A percentile compares a stretch with the other conserved stretches of the same genome.
These are phyloP conservation scores for Garcileccinum viscosum DNA, from an alignment of 1,284 basidiomycete species.

Conservation along the genomic window DNA sequence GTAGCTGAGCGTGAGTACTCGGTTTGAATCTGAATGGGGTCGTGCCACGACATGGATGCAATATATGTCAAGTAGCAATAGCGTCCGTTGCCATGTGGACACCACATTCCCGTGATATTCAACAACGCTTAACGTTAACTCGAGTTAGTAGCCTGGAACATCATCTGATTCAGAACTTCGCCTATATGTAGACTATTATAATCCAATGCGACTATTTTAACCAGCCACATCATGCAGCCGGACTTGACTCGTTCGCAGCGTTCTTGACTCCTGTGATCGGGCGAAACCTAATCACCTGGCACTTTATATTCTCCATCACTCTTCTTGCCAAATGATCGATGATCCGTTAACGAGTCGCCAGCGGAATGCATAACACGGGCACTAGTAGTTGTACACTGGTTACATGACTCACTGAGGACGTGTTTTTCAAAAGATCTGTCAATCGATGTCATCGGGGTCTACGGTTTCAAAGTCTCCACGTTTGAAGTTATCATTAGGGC, in stretches of 20 bases:
- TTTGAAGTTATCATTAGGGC: background rate
- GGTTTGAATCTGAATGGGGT: conserved; percentile 24
- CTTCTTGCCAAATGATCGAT: no score
- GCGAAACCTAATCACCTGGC: no score
- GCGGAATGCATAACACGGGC: background rate
- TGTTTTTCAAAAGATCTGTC: background rate
- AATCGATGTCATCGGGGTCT: background rate
- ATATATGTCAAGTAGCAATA: conserved; percentile 7
- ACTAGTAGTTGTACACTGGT: no score
- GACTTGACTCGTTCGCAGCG: no score
- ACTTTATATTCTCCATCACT: no score
- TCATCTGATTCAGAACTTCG: no score
- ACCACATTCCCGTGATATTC: background rate
- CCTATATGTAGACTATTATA: no score
- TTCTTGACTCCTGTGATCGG: no score
- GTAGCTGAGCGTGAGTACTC: background rate
- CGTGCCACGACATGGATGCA: conserved; percentile 12
- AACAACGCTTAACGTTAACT: background rate
- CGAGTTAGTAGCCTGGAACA: no score
- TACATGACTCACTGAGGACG: background rate
- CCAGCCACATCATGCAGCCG: no score
- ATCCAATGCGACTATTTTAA: no score
- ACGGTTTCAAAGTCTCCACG: background rate
- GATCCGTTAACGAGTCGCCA: no score
- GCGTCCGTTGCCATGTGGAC: conserved; percentile 32